Conservation (phyloP, 179 eudicot genomes). For the Heliamphora pulchella region DNA sequence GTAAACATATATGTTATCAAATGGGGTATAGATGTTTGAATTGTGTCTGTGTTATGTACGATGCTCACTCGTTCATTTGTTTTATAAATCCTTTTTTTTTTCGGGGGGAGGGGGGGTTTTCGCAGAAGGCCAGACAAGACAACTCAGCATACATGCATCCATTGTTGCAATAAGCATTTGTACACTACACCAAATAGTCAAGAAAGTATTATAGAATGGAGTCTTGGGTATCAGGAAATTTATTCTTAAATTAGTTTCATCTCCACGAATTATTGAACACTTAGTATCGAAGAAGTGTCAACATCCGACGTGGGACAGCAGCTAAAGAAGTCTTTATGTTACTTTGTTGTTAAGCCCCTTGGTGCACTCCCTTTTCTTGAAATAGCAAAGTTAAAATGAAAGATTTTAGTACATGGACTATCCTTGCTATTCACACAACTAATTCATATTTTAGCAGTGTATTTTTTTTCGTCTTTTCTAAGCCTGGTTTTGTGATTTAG, state of each 20-base stretch:
- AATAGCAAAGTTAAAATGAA: not conserved
- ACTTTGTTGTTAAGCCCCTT: not conserved
- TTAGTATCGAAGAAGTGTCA: not conserved
- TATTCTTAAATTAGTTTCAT: not conserved
- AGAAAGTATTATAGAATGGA: not conserved
- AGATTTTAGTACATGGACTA: not conserved
- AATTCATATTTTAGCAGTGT: not conserved
- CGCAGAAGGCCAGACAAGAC: no score
- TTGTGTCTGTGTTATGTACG: no score
- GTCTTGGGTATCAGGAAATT: not conserved
- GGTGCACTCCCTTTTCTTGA: not conserved
- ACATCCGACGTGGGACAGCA: not conserved
- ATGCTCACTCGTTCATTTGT: no score
- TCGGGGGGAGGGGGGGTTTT: no score
- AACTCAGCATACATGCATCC: no score
- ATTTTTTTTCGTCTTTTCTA: not conserved
- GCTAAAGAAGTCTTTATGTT: not conserved
- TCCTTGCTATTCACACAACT: not conserved
- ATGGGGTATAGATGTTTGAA: no score
- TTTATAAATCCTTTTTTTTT: no score
- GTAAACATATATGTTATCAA: no score
- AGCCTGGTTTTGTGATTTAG: not conserved
- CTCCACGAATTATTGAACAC: not conserved
- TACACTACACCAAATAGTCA: not conserved
- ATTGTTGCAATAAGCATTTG: no score